phyloP scores from a whole-genome alignment of 345 rosid species.

The Salix purpurea region DNA sequence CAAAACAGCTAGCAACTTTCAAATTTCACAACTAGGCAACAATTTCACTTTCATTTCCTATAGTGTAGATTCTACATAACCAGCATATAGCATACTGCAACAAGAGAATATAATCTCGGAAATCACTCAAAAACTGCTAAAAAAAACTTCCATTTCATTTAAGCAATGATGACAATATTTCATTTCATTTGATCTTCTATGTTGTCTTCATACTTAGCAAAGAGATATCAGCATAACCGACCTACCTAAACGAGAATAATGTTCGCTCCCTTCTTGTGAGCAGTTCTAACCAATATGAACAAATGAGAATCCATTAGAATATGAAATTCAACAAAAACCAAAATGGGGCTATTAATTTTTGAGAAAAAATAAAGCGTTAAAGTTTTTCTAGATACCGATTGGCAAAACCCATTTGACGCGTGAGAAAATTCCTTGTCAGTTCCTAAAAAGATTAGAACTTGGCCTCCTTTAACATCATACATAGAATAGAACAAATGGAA shows the following conservation, averaged over 20 bases:
- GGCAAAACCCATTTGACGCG: not conserved
- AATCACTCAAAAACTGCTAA: not conserved
- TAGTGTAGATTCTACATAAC: too few relatives aligned
- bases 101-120: not conserved
- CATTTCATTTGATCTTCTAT: not conserved
- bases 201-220: not conserved
- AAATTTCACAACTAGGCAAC: not conserved
- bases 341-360: not conserved
- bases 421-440: not conserved
- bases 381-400: not conserved
- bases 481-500: not conserved
- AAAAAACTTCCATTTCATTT: not conserved
- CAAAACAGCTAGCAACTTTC: not conserved
- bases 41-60: not conserved
- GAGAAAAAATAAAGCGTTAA: not conserved
- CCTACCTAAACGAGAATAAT: conserved; percentile 85
- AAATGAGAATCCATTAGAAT: not conserved
- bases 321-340: not conserved
- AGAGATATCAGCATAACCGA: not conserved
- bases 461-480: not conserved
- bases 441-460: not conserved
- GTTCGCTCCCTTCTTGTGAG: conserved; percentile 69
- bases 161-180: not conserved
- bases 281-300: conserved; percentile 66
- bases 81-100: not conserved